phyloP scores from a whole-genome alignment of 1,284 basidiomycete species.

The Ceratobasidium sp. region DNA sequence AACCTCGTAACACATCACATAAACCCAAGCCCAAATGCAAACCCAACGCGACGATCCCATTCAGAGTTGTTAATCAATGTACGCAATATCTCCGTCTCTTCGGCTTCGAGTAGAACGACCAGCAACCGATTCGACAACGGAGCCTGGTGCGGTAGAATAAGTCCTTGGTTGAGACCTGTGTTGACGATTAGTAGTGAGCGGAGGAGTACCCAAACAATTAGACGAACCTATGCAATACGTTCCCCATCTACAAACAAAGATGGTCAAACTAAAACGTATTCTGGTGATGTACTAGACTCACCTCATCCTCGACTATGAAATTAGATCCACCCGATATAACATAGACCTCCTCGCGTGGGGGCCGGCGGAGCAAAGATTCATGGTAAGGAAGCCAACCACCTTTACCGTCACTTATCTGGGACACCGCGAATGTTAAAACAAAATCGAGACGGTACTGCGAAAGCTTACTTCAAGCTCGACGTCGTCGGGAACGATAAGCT shows the following conservation, averaged over 20 bases:
- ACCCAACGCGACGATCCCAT: not conserved
- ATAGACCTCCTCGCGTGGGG: conserved; percentile 43
- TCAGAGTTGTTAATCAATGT: conserved; percentile 16
- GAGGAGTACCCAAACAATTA: not conserved
- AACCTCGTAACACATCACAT: conserved; percentile 20
- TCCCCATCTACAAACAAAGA: conserved; percentile 35
- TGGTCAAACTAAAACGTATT: not conserved
- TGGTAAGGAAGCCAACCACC: conserved; percentile 43
- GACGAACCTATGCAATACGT: conserved; percentile 29
- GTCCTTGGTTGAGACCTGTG: conserved; percentile 35
- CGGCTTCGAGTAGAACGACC: conserved; percentile 41
- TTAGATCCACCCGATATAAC: conserved; percentile 44
- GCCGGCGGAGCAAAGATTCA: conserved; percentile 38
- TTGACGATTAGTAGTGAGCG: not conserved
- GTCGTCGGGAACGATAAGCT: conserved; percentile 43
- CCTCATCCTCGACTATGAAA: conserved; percentile 45
- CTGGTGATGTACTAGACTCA: not conserved
- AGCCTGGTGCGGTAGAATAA: conserved; percentile 36
- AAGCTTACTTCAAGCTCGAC: conserved; percentile 34
- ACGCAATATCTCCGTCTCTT: conserved; percentile 25
- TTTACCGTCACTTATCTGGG: conserved; percentile 42
- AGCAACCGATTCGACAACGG: conserved; percentile 27
- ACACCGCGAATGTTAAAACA: not conserved
- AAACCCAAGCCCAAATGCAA: conserved; percentile 30
- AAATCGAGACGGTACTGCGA: not conserved